Base-by-base conservation (phyloP, 2,329 filamentous ascomycete genomes). In the Fusarium beomiforme region DNA sequence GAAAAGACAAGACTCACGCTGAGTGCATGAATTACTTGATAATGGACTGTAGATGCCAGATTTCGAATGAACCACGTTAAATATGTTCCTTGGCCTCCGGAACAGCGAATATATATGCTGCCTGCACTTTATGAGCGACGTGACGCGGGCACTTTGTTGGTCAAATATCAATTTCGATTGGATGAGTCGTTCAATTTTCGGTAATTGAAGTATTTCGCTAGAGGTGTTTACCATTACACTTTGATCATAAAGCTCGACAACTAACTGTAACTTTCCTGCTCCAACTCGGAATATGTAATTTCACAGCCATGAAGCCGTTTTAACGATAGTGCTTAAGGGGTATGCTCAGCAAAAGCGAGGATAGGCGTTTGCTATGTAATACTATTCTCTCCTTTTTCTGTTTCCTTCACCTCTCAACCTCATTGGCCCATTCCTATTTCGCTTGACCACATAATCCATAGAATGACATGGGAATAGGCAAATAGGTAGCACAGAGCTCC, bases 121-220 rank as follows among this genome's bases (percentile, higher is more conserved):
- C 26, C 26, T 50, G 36, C 29, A 46, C 23, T 23, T 34, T 3
- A 24, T 50, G 44, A 50, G 53, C 53, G 44, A 55, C 53, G 44
- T 50, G 53, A 65, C 43, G 36, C 53, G 58, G 58, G 57, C 47
- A 75, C 71, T 73, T 75, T 70, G 69, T 69, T 66, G 63, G 71
- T 36, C 60, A 34, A 47, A 46, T 60, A 44, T 57, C 49, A 46
- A 46, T 46, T 49, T n/a, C n/a, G n/a, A n/a, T n/a, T n/a, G n/a
- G 36, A 39, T 31, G 50, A 49, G 36, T 55, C 43, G 64, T 44
- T 59, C n/a, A 41, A 60, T 53, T 66, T 58, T 53, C 55, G 51
- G 44, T 42, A 47, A 50, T 44, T 37, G 49, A 34, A 64, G 41
- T 47, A 50, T 59, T 54, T 44, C n/a, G 42, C 43, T 21, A 24